Evolutionary conservation across 176 grass and related monocot genomes (phyloP), one percentile per base, ranked within the genome.

Genomic region (Hordeum marinum): DNA sequence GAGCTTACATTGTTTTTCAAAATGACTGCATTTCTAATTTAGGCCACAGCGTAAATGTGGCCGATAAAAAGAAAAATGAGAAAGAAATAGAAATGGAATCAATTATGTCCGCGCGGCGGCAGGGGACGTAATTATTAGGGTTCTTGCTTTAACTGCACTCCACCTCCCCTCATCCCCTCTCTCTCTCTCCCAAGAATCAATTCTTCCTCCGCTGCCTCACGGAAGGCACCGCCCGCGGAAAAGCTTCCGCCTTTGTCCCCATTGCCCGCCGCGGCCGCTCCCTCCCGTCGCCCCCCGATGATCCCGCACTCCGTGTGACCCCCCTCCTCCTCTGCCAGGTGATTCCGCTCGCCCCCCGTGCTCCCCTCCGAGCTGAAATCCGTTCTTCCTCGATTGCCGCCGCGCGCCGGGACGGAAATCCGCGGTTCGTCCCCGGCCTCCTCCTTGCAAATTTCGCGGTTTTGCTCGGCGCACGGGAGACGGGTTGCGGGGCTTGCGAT

Each of bases 171-270:
- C 32, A 34, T 34, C 32, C 29, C 25, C 15, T 11, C 11, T 43
- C 41, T 46, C 43, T 46, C 11, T 46, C 1, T 12, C 5, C 45
- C 45, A 4, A 14, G 77, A 85, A 89, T 85, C 84, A 85, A 80
- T 85, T 81, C 87, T 74, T 68, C 27, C 36, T 15, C 69, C 77
- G 50, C 87, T 68, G 82, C 76, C 45, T 59, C 76, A 75, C 66
- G 87, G 9, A 89, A 85, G 82, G 75, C 81, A 60, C 35, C 42
- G 27, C 7, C 24, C 81, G 77, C 18, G 46, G 0, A 88, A 63
- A 85, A 61, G 77, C 77, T 62, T 15, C 68, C 9, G 59, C 11
- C 67, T 32, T 68, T 67, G 81, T 80, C 76, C 45, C 68, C 76
- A 29, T 76, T 13, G 77, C 32, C 61, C 46, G 26, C 69, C 52